Percentiles rank a stretch among this genome's conserved stretches.
Conservation (phyloP, 768 basidiomycete genomes). For the Lentinula guzmanii region DNA sequence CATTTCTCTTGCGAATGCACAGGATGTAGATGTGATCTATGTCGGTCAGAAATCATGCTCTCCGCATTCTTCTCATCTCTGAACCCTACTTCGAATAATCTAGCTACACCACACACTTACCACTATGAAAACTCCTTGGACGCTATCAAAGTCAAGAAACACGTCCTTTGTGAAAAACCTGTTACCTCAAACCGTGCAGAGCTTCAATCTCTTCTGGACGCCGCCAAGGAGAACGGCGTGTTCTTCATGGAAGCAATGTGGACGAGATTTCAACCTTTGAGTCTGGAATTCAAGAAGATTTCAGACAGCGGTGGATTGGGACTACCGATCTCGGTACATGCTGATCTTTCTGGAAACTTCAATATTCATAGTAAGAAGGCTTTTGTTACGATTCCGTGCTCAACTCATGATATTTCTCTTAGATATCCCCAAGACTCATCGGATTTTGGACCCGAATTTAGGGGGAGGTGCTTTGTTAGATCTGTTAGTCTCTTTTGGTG, state of each 20-base stretch:
- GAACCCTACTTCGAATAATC: neutral
- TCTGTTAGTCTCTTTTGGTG: constrained; percentile 42
- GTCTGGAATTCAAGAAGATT: constrained; percentile 56
- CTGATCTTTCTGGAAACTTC: constrained; percentile 73
- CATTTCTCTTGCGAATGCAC: neutral
- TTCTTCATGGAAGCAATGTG: constrained; percentile 94
- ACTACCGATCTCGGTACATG: constrained; percentile 58
- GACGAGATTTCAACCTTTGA: constrained; percentile 77
- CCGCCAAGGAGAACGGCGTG: constrained; percentile 72
- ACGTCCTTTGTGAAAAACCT: constrained; percentile 87
- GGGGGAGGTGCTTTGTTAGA: constrained; percentile 84
- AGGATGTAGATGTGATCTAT: constrained; percentile 75
- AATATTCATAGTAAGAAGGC: constrained; percentile 50
- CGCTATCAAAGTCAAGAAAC: constrained; percentile 74
- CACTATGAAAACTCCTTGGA: constrained; percentile 77
- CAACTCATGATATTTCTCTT: constrained; percentile 25
- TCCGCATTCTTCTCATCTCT: neutral
- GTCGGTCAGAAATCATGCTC: constrained; percentile 37
- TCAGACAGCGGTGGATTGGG: constrained; percentile 62
- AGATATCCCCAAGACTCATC: constrained; percentile 47
- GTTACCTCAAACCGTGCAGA: constrained; percentile 76
- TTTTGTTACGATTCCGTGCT: neutral
- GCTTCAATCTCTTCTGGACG: constrained; percentile 60
- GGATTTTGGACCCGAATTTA: constrained; percentile 73
- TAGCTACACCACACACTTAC: constrained; percentile 79